A percentile compares a stretch with the other conserved stretches of the same genome.
Evolutionary conservation across 306 rosid genomes (phyloP).

Genomic region (peach (Prunus persica)): DNA sequence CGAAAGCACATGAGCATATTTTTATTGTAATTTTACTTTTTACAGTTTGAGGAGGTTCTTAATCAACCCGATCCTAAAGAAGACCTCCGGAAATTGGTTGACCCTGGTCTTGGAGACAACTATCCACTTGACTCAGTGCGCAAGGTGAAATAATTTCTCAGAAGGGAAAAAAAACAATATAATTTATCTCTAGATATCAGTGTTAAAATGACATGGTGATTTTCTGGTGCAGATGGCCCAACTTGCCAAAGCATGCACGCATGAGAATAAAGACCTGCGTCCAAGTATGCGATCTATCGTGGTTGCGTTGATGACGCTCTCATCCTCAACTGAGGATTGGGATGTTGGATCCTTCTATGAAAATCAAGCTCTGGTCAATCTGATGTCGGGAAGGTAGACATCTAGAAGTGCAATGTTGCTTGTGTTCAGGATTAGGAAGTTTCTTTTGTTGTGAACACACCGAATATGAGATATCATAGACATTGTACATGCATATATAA

Average conservation of each 20-base stretch:
- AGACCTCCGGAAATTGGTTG: conserved; percentile 59
- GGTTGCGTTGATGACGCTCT: conserved; percentile 84
- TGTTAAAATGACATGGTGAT: conserved; percentile 5
- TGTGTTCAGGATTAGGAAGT: background rate
- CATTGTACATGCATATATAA: conserved; percentile 5
- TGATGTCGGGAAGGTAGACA: conserved; percentile 83
- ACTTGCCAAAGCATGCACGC: conserved; percentile 79
- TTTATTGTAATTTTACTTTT: conserved; percentile 7
- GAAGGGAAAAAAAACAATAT: background rate
- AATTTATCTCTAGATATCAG: background rate
- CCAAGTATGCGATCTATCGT: conserved; percentile 91
- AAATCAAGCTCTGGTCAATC: conserved; percentile 59
- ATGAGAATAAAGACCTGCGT: conserved; percentile 70
- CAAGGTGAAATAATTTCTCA: conserved; percentile 55
- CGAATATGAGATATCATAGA: background rate
- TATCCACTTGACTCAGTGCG: conserved; percentile 66
- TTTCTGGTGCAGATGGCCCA: conserved; percentile 61
- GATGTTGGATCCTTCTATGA: conserved; percentile 66
- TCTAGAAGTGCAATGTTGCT: background rate
- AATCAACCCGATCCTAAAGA: conserved; percentile 44
- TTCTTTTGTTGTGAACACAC: background rate
- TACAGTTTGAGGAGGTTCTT: conserved; percentile 80
- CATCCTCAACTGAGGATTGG: conserved; percentile 75
- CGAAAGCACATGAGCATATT: conserved; percentile 1
- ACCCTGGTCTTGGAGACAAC: conserved; percentile 69